Evolutionary conservation across 2,329 filamentous ascomycete genomes (phyloP).

Genomic region (Septoria linicola): DNA sequence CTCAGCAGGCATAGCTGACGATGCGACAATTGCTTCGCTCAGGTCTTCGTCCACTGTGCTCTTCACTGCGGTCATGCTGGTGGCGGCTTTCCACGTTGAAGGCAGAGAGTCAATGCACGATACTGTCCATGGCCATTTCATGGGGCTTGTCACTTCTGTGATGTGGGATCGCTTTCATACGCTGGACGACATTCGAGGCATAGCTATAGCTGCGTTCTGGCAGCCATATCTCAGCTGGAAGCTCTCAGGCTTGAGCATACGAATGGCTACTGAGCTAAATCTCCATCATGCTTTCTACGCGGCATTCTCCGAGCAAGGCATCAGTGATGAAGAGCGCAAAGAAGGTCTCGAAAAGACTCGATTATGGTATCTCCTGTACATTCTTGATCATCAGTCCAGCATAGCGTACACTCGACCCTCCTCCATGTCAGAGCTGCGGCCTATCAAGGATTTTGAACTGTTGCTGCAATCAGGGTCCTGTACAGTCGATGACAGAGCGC

Average conservation of each 20-base stretch:
- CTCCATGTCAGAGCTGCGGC: constrained; percentile 41
- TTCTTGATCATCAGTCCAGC: constrained; percentile 43
- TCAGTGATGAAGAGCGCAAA: constrained; percentile 32
- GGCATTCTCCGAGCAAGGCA: constrained; percentile 38
- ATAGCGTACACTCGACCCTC: constrained; percentile 45
- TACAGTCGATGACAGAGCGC: constrained; percentile 9
- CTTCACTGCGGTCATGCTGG: constrained; percentile 18
- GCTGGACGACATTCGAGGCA: constrained; percentile 40
- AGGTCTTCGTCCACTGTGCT: constrained; percentile 16
- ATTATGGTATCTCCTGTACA: constrained; percentile 42
- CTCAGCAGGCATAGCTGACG: constrained; percentile 9
- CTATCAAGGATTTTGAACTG: constrained; percentile 40
- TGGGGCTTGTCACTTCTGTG: constrained; percentile 35
- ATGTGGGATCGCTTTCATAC: constrained; percentile 40
- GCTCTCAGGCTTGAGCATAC: constrained; percentile 41
- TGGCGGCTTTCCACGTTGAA: constrained; percentile 8
- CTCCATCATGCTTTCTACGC: constrained; percentile 34
- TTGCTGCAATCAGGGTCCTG: constrained; percentile 13
- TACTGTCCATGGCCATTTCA: constrained; percentile 13
- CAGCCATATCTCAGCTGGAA: constrained; percentile 44
- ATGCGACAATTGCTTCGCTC: constrained; percentile 12
- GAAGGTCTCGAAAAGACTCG: constrained; percentile 36
- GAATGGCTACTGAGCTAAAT: constrained; percentile 44
- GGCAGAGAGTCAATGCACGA: constrained; percentile 15
- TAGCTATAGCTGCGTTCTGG: constrained; percentile 44